These are phyloP conservation scores for Phialemonium atrogriseum DNA, from an alignment of 2,329 filamentous ascomycete species.

Conservation along the genomic window DNA sequence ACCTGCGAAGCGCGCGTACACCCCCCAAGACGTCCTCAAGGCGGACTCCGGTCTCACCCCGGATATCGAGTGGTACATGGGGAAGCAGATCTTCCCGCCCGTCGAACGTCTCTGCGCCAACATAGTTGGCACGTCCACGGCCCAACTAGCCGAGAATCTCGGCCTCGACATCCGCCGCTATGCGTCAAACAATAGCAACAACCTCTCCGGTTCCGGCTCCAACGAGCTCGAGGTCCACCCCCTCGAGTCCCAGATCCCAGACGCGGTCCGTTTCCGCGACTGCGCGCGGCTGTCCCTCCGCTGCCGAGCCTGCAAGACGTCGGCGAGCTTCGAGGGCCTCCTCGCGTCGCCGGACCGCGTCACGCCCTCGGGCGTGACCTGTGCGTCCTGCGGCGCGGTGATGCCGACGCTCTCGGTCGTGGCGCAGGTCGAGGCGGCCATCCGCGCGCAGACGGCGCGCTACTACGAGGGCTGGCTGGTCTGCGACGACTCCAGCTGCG, in stretches of 20 bases:
- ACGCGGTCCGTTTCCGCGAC: conserved; percentile 79
- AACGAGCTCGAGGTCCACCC: conserved; percentile 73
- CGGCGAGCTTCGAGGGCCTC: conserved; percentile 71
- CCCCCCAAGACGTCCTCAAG: conserved; percentile 77
- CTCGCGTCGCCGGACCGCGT: conserved; percentile 48
- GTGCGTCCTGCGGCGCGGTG: conserved; percentile 56
- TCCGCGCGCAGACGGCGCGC: conserved; percentile 66
- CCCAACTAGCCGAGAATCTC: conserved; percentile 84
- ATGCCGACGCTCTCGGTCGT: conserved; percentile 68
- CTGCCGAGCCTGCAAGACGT: conserved; percentile 71
- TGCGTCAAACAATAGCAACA: conserved; percentile 33
- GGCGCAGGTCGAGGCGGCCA: conserved; percentile 78
- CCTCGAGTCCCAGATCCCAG: conserved; percentile 88
- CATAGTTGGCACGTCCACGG: conserved; percentile 84
- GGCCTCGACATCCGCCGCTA: conserved; percentile 89
- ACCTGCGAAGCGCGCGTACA: conserved; percentile 82
- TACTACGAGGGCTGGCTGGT: conserved; percentile 93
- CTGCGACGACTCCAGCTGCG: conserved; percentile 84
- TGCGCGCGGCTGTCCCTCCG: conserved; percentile 68
- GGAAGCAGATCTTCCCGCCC: conserved; percentile 96
- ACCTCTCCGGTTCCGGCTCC: conserved; percentile 37
- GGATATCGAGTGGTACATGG: conserved; percentile 95
- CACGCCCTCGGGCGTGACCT: conserved; percentile 67
- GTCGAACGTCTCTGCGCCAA: conserved; percentile 97
- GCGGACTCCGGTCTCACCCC: conserved; percentile 66